phyloP scores from a whole-genome alignment of 371 early-diverging fungal genomes.

The Hamiltosporidium magnivora region DNA sequence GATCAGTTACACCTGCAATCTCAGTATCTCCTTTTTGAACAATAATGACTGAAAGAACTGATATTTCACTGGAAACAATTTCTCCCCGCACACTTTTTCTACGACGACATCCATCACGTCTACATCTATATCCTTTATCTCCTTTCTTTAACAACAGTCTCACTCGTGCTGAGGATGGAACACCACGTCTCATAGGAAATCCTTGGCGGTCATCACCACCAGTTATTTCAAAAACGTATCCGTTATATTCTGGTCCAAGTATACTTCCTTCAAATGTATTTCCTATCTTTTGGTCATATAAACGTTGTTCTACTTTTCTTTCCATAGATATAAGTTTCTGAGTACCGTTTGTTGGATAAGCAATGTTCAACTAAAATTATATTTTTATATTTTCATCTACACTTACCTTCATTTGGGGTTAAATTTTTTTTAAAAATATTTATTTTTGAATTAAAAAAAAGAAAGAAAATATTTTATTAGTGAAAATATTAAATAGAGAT shows the following conservation, averaged over 20 bases:
- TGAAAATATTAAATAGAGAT: too few species aligned
- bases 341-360: not conserved
- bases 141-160: conserved; percentile 79
- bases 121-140: conserved; percentile 93
- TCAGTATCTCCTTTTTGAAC: conserved; percentile 84
- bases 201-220: conserved; percentile 99
- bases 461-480: too few species aligned
- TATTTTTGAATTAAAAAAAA: too few species aligned
- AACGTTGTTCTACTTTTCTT: conserved; percentile 27
- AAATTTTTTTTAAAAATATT: too few species aligned
- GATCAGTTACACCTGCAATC: conserved; percentile 87
- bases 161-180: conserved; percentile 76
- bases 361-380: not conserved
- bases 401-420: too few species aligned
- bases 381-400: too few species aligned
- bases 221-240: conserved; percentile 88
- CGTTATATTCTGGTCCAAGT: conserved; percentile 91
- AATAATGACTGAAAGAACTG: conserved; percentile 78
- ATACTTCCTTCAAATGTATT: conserved; percentile 83
- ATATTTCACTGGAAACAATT: conserved; percentile 82
- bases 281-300: conserved; percentile 91
- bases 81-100: conserved; percentile 96
- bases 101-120: conserved; percentile 89
- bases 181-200: conserved; percentile 70
- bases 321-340: not conserved